Base-by-base conservation (phyloP, 192 early-diverging fungal species). In the Coemansia sp. region DNA sequence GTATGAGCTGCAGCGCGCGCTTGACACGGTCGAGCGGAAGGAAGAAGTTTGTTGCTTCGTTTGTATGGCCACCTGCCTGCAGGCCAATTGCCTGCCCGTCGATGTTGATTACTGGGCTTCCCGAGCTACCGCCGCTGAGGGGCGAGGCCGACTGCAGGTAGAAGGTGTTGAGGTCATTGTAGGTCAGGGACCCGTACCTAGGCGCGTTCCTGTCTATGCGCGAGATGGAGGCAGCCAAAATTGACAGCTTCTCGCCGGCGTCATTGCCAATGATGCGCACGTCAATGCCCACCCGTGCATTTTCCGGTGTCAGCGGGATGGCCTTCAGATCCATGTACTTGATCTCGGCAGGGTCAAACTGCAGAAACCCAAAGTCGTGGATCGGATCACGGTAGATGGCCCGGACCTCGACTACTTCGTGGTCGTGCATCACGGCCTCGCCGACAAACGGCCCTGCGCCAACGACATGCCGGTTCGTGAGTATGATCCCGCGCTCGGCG, bases 141-240 rank as follows among this genome's bases (percentile, higher is more conserved):
- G 79, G 76, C 10, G 88, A 82, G 0, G 85, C 81, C 1, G 86
- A 83, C 63, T 87, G 84, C 11, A 87, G 60, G 60, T 88, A 90
- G 60, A 90, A 90, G 2, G 86, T 88, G 56, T 88, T 90, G 53
- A 87, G 80, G 38, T 90, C 88, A 39, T 83, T 85, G 69, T 85
- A 86, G 36, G 81, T 80, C 14, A 80, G 70, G 16, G 70, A 53
- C 26, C 85, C 83, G 44, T 86, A 84, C 38, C 80, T 80, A 1
- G 87, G 87, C 1, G 80, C 80, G 45, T 80, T 83, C 30, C 88
- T 64, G 52, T 90, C 88, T 30, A 88, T 53, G 26, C 85, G 71
- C 21, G 88, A 85, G 5, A 90, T 51, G 0, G 82, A 84, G 19
- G 86, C 86, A 4, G 82, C 77, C 48, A 88, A 54, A 56, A 88